A percentile compares a stretch with the other conserved stretches of the same genome.
phyloP scores from a whole-genome alignment of 148 eudicot genomes.

The Linanthus parryae region DNA sequence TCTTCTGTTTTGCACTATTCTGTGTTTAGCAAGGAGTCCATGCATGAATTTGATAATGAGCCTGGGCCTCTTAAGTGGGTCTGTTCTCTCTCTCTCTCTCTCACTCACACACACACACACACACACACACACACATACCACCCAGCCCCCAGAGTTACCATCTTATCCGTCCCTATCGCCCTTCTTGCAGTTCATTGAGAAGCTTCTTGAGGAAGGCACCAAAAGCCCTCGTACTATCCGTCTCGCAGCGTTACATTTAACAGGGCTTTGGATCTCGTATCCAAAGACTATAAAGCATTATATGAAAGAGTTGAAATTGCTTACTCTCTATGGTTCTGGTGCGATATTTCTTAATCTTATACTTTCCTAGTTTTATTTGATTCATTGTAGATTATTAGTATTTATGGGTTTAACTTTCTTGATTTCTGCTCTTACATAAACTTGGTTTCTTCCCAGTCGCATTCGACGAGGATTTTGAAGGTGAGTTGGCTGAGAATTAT shows the following conservation, averaged over 20 bases:
- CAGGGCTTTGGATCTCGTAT: conserved; percentile 75
- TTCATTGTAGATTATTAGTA: no score
- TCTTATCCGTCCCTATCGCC: not conserved
- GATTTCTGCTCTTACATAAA: not conserved
- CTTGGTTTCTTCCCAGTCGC: conserved; percentile 54
- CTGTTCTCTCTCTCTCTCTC: conserved; percentile 20
- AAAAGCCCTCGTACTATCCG: conserved; percentile 98
- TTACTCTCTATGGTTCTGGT: conserved; percentile 97
- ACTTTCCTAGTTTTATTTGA: not conserved
- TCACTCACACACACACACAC: no score
- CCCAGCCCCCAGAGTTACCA: not conserved
- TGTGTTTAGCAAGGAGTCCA: conserved; percentile 48
- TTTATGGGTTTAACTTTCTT: not conserved
- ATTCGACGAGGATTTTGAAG: conserved; percentile 98
- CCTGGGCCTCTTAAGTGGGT: conserved; percentile 98
- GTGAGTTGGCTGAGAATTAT: conserved; percentile 71
- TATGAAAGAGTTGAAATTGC: conserved; percentile 73
- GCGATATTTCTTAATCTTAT: conserved; percentile 14
- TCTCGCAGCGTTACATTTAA: conserved; percentile 88
- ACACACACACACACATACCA: no score
- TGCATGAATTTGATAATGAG: conserved; percentile 62
- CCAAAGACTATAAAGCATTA: conserved; percentile 67
- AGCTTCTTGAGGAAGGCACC: conserved; percentile 87
- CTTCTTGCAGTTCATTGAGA: conserved; percentile 65
- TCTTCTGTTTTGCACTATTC: conserved; percentile 85